Base-by-base conservation (phyloP, 2,329 filamentous ascomycete genomes). In the Keithomyces neogunnii region DNA sequence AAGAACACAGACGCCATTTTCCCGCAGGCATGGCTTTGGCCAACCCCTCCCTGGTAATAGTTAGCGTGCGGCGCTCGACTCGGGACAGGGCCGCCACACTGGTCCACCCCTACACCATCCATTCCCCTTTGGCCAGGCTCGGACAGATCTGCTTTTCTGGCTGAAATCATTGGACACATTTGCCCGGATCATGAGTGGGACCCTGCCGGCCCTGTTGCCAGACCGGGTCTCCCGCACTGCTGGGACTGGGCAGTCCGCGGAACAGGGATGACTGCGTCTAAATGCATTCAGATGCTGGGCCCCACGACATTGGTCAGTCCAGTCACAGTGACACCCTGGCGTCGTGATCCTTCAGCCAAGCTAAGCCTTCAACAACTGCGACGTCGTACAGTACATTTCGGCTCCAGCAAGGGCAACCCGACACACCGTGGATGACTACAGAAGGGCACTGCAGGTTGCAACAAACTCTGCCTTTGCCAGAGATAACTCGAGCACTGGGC, bases 201-300 rank as follows among this genome's bases (percentile, higher is more conserved):
- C 50, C 46, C 31, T 36, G 40, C 46, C 42, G 46, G 40, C 47
- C 42, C 48, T 45, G 46, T 40, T 52, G 40, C 46, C 46, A 49
- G 44, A 46, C 46, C 28, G 28, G 50, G 46, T 38, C 48, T 49
- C 40, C 50, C 50, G 43, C 50, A 46, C 42, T 49, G 40, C 46
- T 52, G 51, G 51, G 51, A 49, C 47, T 49, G 47, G 39, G 36
- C 33, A 29, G 28, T n/a, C 42, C 31, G 36, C 19, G 35, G 33
- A 52, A 45, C 33, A 46, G 46, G 42, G 46, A 32, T 38, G 45
- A 26, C 26, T 44, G 45, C 31, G 45, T 28, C 30, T 36, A 47
- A 36, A 47, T 36, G 45, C 45, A 36, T 47, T 44, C 40, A 44
- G 40, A 44, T 44, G 40, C 19, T 44, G 40, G 40, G 19, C 13